Evolutionary conservation across 768 basidiomycete genomes (phyloP), one percentile per base, ranked within the genome.

Genomic region (Leccinum barrowsii): DNA sequence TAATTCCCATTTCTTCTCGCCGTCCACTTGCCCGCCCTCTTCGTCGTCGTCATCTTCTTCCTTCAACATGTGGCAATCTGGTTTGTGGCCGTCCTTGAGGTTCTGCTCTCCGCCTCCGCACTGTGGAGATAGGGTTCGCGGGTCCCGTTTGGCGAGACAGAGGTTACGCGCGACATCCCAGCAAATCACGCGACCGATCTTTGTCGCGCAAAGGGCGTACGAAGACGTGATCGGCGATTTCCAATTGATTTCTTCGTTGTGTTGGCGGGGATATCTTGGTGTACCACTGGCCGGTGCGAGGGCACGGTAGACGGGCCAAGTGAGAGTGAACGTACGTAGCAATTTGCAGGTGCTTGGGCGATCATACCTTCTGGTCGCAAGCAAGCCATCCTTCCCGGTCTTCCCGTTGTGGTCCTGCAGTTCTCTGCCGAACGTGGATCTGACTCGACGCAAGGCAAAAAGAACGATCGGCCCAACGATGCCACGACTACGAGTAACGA

Each of bases 141-240:
- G 86, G 52, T 83, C 82, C 87, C 88, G 89, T 58, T 88, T 83
- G 0, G 85, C 86, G 3, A 89, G 76, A 59, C 82, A 83, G 15
- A 70, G 65, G 54, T 89, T 83, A 3, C 78, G 76, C 53, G 82
- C 81, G 13, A 89, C 82, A 58, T 90, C 86, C 88, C 88, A 89
- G 63, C 87, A 89, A 17, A 89, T 83, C 19, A 90, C 85, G 64
- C 85, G 85, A 6, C 88, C 87, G 51, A 81, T 84, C 73, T 88
- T 88, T 0, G 88, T 89, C 1, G 86, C 85, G 63, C 86, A 90
- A 17, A 90, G 80, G 4, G 83, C 87, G 65, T 89, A 89, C 37
- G 81, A 85, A 5, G 85, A 85, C 1, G 87, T 89, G 62, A 90
- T 88, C n/a, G 88, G 86, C 2, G 86, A 87, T 5, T 89, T 72